These are phyloP conservation scores for Panus rudis DNA, from an alignment of 768 basidiomycete species.

Conservation along the genomic window DNA sequence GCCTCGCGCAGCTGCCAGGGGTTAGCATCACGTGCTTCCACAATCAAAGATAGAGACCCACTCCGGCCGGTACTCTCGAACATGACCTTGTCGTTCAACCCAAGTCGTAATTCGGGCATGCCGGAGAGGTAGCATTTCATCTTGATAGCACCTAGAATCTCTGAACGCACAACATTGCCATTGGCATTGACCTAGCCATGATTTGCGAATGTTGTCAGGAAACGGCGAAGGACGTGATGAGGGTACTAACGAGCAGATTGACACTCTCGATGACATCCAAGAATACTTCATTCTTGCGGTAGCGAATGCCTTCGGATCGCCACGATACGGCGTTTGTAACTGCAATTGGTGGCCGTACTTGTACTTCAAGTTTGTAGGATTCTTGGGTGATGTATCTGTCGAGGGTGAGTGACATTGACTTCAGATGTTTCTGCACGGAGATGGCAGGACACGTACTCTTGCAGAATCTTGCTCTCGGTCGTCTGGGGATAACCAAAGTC, in stretches of 20 bases:
- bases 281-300: slow-evolving; percentile 99
- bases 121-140: slow-evolving; percentile 99
- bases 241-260: slow-evolving; percentile 73
- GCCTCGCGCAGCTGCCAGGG: slow-evolving; percentile 67
- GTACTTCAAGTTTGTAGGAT: slow-evolving; percentile 92
- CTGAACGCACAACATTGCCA: slow-evolving; percentile 93
- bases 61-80: slow-evolving; percentile 95
- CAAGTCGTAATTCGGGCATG: slow-evolving; percentile 96
- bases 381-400: slow-evolving; percentile 94
- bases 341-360: slow-evolving; percentile 89
- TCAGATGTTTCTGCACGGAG: not conserved
- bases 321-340: slow-evolving; percentile 99
- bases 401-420: not conserved
- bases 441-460: slow-evolving; percentile 56
- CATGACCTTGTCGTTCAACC: slow-evolving; percentile 99
- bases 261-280: slow-evolving; percentile 97
- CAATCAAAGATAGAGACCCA: slow-evolving; percentile 35
- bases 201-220: not conserved
- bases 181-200: slow-evolving; percentile 80
- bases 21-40: slow-evolving; percentile 3
- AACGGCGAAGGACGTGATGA: not conserved
- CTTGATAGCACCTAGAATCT: slow-evolving; percentile 97
- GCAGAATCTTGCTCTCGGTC: slow-evolving; percentile 97
- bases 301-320: slow-evolving; percentile 95
- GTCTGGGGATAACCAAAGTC: slow-evolving; percentile 99